Conservation (phyloP, 441 rosid genomes). For the Breynia disticha region DNA sequence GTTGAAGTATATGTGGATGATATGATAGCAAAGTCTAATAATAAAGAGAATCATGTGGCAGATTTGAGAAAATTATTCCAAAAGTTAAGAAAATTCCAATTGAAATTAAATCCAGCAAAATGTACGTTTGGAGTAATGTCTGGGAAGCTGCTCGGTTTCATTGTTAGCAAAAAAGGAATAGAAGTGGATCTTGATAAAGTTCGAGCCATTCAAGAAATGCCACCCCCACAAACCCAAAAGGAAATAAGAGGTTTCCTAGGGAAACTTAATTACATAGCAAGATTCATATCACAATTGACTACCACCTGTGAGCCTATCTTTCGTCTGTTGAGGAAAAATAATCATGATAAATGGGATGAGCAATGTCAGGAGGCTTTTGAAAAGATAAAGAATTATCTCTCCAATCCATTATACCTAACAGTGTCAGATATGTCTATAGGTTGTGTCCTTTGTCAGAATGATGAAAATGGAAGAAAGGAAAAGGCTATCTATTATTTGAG, state of each 20-base stretch:
- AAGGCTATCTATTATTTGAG: background rate
- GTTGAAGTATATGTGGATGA: too few relatives aligned
- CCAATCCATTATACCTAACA: background rate
- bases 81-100: background rate
- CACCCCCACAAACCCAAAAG: background rate
- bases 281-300: conserved; percentile 1
- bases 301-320: conserved; percentile 1
- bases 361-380: background rate
- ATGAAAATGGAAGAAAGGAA: background rate
- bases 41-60: background rate
- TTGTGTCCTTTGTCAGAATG: background rate
- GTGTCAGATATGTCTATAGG: background rate
- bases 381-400: background rate
- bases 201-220: background rate
- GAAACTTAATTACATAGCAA: background rate
- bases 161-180: background rate
- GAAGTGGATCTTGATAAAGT: background rate
- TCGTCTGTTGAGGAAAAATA: background rate
- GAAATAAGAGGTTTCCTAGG: background rate
- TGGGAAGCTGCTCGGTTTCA: background rate
- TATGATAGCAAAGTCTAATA: background rate
- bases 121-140: background rate
- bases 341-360: background rate
- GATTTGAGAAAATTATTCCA: background rate
- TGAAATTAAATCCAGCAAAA: background rate